Conservation (phyloP, 2,329 filamentous ascomycete genomes). For the Coleophoma crateriformis region DNA sequence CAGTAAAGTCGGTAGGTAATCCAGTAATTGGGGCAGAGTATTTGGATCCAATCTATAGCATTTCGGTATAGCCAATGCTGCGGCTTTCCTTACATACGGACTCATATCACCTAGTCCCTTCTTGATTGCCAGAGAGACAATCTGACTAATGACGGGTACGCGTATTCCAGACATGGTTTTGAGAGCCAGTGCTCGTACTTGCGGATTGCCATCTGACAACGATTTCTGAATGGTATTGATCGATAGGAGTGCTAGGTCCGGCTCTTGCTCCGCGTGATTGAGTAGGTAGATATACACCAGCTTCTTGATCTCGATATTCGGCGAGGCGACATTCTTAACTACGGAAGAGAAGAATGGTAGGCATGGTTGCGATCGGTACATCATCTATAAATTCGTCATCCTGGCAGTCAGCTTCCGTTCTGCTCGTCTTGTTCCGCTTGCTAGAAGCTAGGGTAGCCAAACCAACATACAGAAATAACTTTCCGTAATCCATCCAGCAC, state of each 20-base stretch:
- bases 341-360: conserved; percentile 94
- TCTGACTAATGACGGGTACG: conserved; percentile 97
- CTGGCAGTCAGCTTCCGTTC: neutral
- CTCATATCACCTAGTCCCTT: conserved; percentile 92
- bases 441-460: neutral
- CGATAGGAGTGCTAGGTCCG: conserved; percentile 88
- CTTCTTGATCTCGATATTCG: conserved; percentile 93
- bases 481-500: conserved; percentile 85
- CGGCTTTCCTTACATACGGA: conserved; percentile 85
- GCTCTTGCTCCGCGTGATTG: conserved; percentile 92
- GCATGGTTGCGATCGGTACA: conserved; percentile 86
- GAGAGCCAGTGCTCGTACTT: conserved; percentile 84
- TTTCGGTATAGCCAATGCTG: conserved; percentile 90
- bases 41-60: conserved; percentile 87
- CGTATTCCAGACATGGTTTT: conserved; percentile 96
- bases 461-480: conserved; percentile 69
- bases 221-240: conserved; percentile 99
- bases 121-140: conserved; percentile 93
- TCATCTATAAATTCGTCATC: conserved; percentile 58
- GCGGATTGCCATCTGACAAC: conserved; percentile 84
- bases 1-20: conserved; percentile 72
- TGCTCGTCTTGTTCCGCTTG: neutral
- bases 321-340: conserved; percentile 94
- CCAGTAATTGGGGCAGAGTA: conserved; percentile 77
- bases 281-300: conserved; percentile 98